These are phyloP conservation scores for Wickerhamiella lipophila DNA, from an alignment of 805 yeast species.

Conservation along the genomic window DNA sequence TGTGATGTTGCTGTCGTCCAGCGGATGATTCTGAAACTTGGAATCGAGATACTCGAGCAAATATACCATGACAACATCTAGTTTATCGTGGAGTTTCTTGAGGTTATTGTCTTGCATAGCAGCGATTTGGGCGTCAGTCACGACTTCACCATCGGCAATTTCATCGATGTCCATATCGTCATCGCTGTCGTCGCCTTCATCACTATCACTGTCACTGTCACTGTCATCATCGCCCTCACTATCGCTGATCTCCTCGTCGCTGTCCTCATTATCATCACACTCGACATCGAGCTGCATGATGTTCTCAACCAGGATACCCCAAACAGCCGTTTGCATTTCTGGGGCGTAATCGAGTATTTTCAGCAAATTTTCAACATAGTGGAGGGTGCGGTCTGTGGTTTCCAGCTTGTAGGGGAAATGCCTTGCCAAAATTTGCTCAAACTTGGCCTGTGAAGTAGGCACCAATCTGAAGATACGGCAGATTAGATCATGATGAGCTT, in stretches of 20 bases:
- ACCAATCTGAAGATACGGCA: constrained; percentile 52
- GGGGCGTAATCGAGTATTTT: constrained; percentile 52
- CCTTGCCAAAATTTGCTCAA: constrained; percentile 45
- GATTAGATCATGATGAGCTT: constrained; percentile 53
- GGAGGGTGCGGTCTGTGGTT: constrained; percentile 29
- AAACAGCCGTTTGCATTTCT: constrained; percentile 58
- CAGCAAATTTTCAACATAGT: constrained; percentile 55
- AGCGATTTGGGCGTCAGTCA: constrained; percentile 27
- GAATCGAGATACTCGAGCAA: constrained; percentile 41
- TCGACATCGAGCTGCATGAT: constrained; percentile 84
- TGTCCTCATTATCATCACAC: constrained; percentile 65
- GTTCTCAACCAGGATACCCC: constrained; percentile 71
- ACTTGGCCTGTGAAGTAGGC: constrained; percentile 64
- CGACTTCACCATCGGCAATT: constrained; percentile 25
- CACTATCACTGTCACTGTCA: constrained; percentile 18
- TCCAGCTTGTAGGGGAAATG: constrained; percentile 74
- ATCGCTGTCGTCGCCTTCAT: constrained; percentile 27
- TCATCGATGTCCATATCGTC: constrained; percentile 28
- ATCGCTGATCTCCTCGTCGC: constrained; percentile 37
- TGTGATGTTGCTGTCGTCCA: constrained; percentile 41
- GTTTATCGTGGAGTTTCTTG: constrained; percentile 47
- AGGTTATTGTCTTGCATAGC: constrained; percentile 36
- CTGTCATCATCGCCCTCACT: constrained; percentile 26
- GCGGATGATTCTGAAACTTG: constrained; percentile 38
- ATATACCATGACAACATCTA: constrained; percentile 54